Conservation (phyloP, 2,329 filamentous ascomycete species). For the Scytalidium sp. region DNA sequence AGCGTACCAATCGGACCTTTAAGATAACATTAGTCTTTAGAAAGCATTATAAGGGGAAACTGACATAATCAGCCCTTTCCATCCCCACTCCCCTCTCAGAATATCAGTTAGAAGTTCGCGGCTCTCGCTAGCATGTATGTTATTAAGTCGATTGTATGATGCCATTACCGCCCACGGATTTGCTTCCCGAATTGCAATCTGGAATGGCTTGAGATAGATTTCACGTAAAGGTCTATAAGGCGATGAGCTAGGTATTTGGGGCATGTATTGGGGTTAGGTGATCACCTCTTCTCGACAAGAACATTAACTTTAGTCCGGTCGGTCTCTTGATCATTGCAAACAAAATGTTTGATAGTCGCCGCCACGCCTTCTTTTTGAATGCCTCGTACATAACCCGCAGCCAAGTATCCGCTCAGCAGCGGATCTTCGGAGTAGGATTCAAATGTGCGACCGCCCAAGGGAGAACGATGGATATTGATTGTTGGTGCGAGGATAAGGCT, state of each 20-base stretch:
- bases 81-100: constrained; percentile 42
- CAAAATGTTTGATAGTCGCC: constrained; percentile 27
- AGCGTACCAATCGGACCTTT: background rate
- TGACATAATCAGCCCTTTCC: constrained; percentile 40
- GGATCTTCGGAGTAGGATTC: constrained; percentile 30
- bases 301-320: constrained; percentile 25
- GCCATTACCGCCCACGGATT: constrained; percentile 26
- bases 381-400: constrained; percentile 23
- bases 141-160: constrained; percentile 46
- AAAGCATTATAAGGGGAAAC: no score
- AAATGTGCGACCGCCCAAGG: constrained; percentile 28
- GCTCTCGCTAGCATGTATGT: constrained; percentile 40
- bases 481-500: constrained; percentile 21
- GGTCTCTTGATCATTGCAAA: constrained; percentile 25
- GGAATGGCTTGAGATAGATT: constrained; percentile 28
- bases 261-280: no score
- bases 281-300: no score
- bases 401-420: constrained; percentile 26
- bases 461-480: constrained; percentile 25
- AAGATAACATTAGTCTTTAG: no score
- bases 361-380: constrained; percentile 23
- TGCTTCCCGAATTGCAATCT: constrained; percentile 19
- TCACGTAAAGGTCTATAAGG: constrained; percentile 23
- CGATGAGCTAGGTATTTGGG: constrained; percentile 28
- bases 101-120: constrained; percentile 35